Conservation (phyloP, 495 filamentous ascomycete species). For the Penicillium manginii region DNA sequence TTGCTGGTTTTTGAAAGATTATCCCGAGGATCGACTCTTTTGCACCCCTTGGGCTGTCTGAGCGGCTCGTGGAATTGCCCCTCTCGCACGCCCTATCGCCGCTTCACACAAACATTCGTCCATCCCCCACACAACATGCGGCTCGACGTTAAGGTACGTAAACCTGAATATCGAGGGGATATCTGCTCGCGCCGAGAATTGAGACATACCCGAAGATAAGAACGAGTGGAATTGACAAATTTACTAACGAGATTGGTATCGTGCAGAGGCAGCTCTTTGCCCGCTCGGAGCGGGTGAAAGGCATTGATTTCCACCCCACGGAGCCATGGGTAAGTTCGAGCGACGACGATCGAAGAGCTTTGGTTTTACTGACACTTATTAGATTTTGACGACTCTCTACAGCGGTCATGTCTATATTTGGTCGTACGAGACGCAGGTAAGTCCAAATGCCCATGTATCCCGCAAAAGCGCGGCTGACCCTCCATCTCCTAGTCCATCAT, state of each 20-base stretch:
- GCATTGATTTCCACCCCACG: conserved; percentile 95
- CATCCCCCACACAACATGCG: conserved; percentile 68
- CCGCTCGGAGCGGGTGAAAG: conserved; percentile 90
- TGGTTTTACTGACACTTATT: conserved; percentile 32
- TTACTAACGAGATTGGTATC: conserved; percentile 25
- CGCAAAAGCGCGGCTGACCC: conserved; percentile 14
- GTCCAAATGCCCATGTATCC: conserved; percentile 4
- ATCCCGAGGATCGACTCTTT: conserved; percentile 21
- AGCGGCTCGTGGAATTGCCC: conserved; percentile 44
- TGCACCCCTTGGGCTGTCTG: conserved; percentile 37
- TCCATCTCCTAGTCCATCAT: conserved; percentile 69
- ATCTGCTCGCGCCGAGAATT: conserved; percentile 2
- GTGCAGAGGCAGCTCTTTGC: conserved; percentile 77
- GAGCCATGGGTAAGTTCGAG: conserved; percentile 77
- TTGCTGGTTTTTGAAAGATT: conserved; percentile 21
- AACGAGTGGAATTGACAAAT: conserved; percentile 17
- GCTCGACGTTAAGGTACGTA: conserved; percentile 86
- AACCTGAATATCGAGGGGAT: conserved; percentile 19
- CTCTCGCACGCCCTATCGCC: conserved; percentile 42
- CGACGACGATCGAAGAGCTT: conserved; percentile 1
- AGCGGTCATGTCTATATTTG: conserved; percentile 99
- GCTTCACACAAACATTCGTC: conserved; percentile 42
- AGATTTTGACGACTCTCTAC: conserved; percentile 93
- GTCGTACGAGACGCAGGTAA: conserved; percentile 93
- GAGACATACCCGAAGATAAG: conserved; percentile 26